Evolutionary conservation across 305 asterid species (phyloP).

Genomic region (Solanum aculeatissimum): DNA sequence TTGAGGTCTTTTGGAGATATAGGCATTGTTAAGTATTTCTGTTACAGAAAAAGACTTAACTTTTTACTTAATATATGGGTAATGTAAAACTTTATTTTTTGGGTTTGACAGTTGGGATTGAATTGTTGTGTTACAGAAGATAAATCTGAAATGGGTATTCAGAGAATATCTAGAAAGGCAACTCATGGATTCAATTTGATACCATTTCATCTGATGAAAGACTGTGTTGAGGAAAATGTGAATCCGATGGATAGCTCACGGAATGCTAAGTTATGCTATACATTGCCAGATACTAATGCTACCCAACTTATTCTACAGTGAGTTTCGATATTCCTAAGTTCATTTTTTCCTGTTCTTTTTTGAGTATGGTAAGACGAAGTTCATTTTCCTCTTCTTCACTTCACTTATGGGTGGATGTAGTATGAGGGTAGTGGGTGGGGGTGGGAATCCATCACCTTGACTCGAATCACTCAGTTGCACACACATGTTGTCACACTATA

Average conservation of each 20-base stretch:
- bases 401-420: not conserved
- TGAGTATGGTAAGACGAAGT: not conserved
- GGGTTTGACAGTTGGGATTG: not conserved
- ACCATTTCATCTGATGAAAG: constrained; percentile 29
- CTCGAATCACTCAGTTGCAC: not conserved
- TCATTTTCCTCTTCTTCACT: not conserved
- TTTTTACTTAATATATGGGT: not conserved
- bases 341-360: not conserved
- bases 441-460: not conserved
- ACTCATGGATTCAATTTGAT: constrained; percentile 63
- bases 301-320: constrained; percentile 52
- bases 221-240: constrained; percentile 18
- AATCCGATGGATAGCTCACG: constrained; percentile 9
- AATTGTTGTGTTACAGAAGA: constrained; percentile 18
- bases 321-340: constrained; percentile 4
- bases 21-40: not conserved
- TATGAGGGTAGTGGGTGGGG: not conserved
- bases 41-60: not conserved
- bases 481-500: not conserved
- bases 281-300: constrained; percentile 45
- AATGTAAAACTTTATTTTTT: not conserved
- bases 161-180: constrained; percentile 53
- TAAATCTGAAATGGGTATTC: constrained; percentile 28
- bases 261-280: constrained; percentile 48
- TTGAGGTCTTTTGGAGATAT: not conserved